A percentile compares a stretch with the other conserved stretches of the same genome.
Conservation (phyloP, 768 basidiomycete genomes). For the Boletus speciosus region DNA sequence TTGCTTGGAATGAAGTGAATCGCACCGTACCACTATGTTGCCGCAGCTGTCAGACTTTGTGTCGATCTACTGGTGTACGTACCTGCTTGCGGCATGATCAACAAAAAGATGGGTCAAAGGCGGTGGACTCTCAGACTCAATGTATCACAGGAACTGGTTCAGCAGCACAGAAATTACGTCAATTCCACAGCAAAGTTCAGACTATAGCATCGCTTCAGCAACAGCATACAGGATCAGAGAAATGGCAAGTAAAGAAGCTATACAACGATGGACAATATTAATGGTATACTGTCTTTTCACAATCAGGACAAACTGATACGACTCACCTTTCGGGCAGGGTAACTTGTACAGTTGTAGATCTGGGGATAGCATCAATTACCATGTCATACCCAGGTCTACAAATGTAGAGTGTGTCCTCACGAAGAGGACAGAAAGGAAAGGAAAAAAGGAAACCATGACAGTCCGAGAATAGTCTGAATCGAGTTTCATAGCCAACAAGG, state of each 20-base stretch:
- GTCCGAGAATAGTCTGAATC: conserved; percentile 35
- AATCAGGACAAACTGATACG: too few relatives aligned
- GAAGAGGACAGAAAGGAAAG: conserved; percentile 2
- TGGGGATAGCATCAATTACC: not conserved
- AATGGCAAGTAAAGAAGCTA: not conserved
- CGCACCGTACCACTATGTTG: too few relatives aligned
- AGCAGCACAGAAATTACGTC: not conserved
- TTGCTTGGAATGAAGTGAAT: not conserved
- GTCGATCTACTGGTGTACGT: not conserved
- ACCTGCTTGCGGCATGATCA: not conserved
- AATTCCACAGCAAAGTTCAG: not conserved
- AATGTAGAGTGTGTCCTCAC: conserved; percentile 10
- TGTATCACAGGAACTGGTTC: not conserved
- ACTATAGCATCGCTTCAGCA: not conserved
- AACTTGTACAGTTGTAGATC: not conserved
- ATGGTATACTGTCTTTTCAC: not conserved
- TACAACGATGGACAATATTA: too few relatives aligned
- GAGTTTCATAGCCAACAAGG: conserved; percentile 22
- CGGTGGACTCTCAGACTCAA: too few relatives aligned
- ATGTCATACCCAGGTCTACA: not conserved
- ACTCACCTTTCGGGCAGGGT: not conserved
- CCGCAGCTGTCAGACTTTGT: not conserved
- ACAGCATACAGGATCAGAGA: not conserved
- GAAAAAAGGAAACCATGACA: conserved; percentile 12
- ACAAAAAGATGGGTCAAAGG: too few relatives aligned